Base-by-base conservation (phyloP, 2,329 filamentous ascomycete species). In the Parastagonospora avenae region DNA sequence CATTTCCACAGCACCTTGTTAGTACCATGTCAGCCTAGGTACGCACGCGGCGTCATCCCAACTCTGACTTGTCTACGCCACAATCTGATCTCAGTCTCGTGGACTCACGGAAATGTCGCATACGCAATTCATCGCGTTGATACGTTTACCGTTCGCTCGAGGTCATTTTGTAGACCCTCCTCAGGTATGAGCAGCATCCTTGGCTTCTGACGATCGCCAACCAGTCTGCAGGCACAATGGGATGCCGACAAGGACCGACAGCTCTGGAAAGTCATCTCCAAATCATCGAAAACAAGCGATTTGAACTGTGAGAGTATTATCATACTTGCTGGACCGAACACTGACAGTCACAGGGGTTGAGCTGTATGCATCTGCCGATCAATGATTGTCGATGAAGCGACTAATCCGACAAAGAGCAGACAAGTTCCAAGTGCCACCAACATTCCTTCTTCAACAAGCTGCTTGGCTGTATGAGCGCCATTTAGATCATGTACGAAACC, bases 401-500 rank as follows among this genome's bases (percentile, higher is more conserved):
- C 48, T 62, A 39, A 59, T 24, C 12, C 9, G 38, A 12, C 6
- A 2, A 28, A 72, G 88, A 68, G 91, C 90, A 40, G 80, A 83
- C 45, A 81, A 85, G 39, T 96, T 97, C 74, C 84, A 92, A 56
- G 93, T 97, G 15, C 88, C 90, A 24, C 85, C 95, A 50, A 83
- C 91, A 35, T 97, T 97, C 67, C 82, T 99, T 29, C 84, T 97
- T 12, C 91, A 96, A 70, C 92, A 99, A 75, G 92, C 92, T 57
- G 92, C 91, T 73, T 96, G 92, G 84, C 84, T 97, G 5, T 96
- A 94, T 68, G 92, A 97, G 71, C 83, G 90, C 44, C 91, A 97
- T 76, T 84, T 95, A 27, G 90, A 90, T 0, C 91, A 97, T 71
- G 90, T 97, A 41, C 86, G 91, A 60, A 92, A 90, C 15, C 92